Evolutionary conservation across 108 stramenopile genomes (phyloP).

Genomic region (Discostella stelligeroides): DNA sequence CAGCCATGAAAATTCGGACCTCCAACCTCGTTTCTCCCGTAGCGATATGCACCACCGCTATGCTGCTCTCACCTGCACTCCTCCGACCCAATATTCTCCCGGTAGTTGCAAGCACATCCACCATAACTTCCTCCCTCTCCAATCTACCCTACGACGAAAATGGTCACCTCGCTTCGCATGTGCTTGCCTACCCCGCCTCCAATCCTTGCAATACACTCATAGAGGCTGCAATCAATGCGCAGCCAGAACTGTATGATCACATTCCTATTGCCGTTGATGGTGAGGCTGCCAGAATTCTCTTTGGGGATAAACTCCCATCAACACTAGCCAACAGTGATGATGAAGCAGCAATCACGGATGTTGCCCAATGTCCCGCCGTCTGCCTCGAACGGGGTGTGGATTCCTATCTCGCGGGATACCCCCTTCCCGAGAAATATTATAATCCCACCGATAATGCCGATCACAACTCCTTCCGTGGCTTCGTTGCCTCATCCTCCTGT

Average conservation of each 20-base stretch:
- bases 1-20: too few relatives aligned
- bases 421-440: constrained; percentile 49
- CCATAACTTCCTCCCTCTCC: constrained; percentile 18
- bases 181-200: constrained; percentile 47
- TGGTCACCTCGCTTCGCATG: constrained; percentile 39
- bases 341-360: background rate
- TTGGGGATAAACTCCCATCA: constrained; percentile 17
- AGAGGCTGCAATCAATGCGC: background rate
- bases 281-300: constrained; percentile 30
- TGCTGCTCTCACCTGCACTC: too few relatives aligned
- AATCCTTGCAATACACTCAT: constrained; percentile 39
- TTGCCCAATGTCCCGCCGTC: constrained; percentile 46
- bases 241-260: constrained; percentile 22
- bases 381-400: constrained; percentile 56
- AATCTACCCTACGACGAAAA: constrained; percentile 55
- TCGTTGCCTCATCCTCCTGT: constrained; percentile 35
- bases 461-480: constrained; percentile 29
- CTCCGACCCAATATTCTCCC: background rate
- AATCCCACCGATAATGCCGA: constrained; percentile 26
- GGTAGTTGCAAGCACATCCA: background rate
- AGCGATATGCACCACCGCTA: too few relatives aligned
- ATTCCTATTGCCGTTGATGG: constrained; percentile 34
- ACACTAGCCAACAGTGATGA: background rate
- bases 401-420: constrained; percentile 23
- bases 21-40: too few relatives aligned